Percentiles rank a stretch among this genome's conserved stretches.
Evolutionary conservation across 2,329 filamentous ascomycete species (phyloP).

Genomic region (Xylaria sp.): DNA sequence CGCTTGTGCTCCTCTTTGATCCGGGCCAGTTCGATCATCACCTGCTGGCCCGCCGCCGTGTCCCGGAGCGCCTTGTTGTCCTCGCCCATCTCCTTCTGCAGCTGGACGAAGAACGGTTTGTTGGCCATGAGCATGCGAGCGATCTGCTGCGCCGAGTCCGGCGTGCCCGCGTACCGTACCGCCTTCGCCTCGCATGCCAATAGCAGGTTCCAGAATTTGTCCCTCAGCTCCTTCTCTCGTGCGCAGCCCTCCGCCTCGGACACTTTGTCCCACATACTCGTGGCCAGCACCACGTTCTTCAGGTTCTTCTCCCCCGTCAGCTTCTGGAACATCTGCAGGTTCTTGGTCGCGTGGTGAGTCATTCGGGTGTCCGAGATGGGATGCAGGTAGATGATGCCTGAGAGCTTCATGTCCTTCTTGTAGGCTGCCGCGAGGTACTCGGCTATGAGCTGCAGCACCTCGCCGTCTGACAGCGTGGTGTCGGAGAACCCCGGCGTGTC

Average conservation of each 20-base stretch:
- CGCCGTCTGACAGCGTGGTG: slow-evolving; percentile 49
- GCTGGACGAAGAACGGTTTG: slow-evolving; percentile 68
- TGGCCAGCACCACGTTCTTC: slow-evolving; percentile 48
- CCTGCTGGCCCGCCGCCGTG: slow-evolving; percentile 55
- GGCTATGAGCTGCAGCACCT: slow-evolving; percentile 51
- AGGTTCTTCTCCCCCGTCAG: slow-evolving; percentile 50
- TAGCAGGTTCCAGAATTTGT: slow-evolving; percentile 47
- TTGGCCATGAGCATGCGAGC: slow-evolving; percentile 54
- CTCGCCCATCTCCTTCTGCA: slow-evolving; percentile 69
- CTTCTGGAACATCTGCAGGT: slow-evolving; percentile 51
- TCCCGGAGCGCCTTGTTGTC: slow-evolving; percentile 59
- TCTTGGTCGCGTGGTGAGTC: slow-evolving; percentile 46
- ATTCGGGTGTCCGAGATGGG: slow-evolving; percentile 50
- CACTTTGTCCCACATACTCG: slow-evolving; percentile 51
- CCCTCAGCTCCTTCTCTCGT: slow-evolving; percentile 41
- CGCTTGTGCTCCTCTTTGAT: slow-evolving; percentile 63
- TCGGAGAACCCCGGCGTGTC: slow-evolving; percentile 57
- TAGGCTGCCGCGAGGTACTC: slow-evolving; percentile 45
- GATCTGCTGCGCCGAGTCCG: slow-evolving; percentile 32
- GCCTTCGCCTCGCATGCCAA: slow-evolving; percentile 42
- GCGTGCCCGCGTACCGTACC: slow-evolving; percentile 33
- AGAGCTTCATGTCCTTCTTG: slow-evolving; percentile 41
- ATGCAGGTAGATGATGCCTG: slow-evolving; percentile 54
- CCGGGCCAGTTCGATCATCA: slow-evolving; percentile 60
- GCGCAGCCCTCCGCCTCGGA: slow-evolving; percentile 29